phyloP scores from a whole-genome alignment of 2,329 filamentous ascomycete species.

The Phyllachora maydis region DNA sequence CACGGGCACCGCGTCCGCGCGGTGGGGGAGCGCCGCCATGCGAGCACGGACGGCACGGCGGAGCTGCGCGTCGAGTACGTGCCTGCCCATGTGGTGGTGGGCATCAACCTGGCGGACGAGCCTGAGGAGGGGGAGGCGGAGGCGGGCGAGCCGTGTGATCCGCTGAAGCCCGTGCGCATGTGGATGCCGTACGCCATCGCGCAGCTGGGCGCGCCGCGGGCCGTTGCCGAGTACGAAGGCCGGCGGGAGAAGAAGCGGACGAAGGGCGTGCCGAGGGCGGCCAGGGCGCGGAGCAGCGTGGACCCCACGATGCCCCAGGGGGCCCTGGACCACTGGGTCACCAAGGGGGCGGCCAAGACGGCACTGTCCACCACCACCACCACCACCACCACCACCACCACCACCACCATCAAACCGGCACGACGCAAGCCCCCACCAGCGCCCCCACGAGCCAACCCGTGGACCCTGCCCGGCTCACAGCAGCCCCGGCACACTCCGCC shows the following conservation, averaged over 20 bases:
- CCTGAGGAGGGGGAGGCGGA: too few relatives aligned
- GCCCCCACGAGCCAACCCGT: constrained; percentile 15
- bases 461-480: constrained; percentile 18
- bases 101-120: constrained; percentile 55
- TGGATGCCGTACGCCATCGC: constrained; percentile 51
- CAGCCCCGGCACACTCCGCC: too few relatives aligned
- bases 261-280: constrained; percentile 8
- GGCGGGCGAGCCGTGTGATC: too few relatives aligned
- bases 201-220: constrained; percentile 41
- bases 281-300: constrained; percentile 5
- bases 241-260: constrained; percentile 24
- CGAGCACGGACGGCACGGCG: constrained; percentile 50
- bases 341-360: too few relatives aligned
- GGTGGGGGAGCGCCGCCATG: constrained; percentile 48
- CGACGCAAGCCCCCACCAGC: too few relatives aligned
- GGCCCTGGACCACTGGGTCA: constrained; percentile 16
- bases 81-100: constrained; percentile 57
- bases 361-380: too few relatives aligned
- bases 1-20: constrained; percentile 20
- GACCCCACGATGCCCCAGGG: constrained; percentile 10
- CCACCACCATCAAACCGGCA: too few relatives aligned
- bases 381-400: too few relatives aligned
- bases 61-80: constrained; percentile 66
- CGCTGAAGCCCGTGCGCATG: constrained; percentile 38
- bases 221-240: constrained; percentile 44